Conservation (phyloP, 163 green algal genomes). For the Trebouxiophyceae sp. region DNA sequence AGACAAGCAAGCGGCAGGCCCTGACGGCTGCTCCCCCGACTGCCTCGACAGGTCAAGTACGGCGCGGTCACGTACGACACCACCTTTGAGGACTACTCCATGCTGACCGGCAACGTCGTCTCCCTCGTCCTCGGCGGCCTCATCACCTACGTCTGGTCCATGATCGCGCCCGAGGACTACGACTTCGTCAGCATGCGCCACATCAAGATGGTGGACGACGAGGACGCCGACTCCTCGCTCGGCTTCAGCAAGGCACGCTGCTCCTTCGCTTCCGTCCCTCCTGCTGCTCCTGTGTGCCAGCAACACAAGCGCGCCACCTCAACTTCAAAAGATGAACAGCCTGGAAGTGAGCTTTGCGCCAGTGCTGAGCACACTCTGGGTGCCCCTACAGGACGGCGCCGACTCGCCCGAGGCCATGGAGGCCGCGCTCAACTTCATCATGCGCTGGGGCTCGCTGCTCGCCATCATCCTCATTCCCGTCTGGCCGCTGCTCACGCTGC, state of each 20-base stretch:
- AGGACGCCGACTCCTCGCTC: neutral
- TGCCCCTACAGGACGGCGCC: slow-evolving; percentile 9
- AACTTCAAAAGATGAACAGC: too few species aligned
- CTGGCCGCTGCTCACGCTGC: slow-evolving; percentile 80
- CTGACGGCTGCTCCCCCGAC: too few species aligned
- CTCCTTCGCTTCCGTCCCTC: slow-evolving; percentile 1
- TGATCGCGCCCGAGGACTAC: slow-evolving; percentile 68
- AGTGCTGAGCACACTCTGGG: neutral
- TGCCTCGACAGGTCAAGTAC: neutral
- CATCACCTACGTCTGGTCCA: slow-evolving; percentile 57
- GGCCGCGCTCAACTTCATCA: slow-evolving; percentile 36
- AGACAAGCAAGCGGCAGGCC: too few species aligned
- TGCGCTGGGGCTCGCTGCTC: slow-evolving; percentile 48
- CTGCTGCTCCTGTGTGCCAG: neutral
- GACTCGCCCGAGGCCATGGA: slow-evolving; percentile 37
- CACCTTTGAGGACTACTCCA: slow-evolving; percentile 70
- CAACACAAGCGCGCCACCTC: too few species aligned
- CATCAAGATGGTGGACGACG: slow-evolving; percentile 9
- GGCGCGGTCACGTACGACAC: slow-evolving; percentile 40
- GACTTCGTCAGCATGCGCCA: slow-evolving; percentile 19
- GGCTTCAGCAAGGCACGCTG: neutral
- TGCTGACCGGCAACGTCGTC: slow-evolving; percentile 82
- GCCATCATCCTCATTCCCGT: slow-evolving; percentile 71
- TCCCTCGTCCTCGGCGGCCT: slow-evolving; percentile 62
- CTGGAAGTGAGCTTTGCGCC: neutral